Evolutionary conservation across 202 grass and related monocot genomes (phyloP), one percentile per base, ranked within the genome.

Genomic region (Setaria italica): DNA sequence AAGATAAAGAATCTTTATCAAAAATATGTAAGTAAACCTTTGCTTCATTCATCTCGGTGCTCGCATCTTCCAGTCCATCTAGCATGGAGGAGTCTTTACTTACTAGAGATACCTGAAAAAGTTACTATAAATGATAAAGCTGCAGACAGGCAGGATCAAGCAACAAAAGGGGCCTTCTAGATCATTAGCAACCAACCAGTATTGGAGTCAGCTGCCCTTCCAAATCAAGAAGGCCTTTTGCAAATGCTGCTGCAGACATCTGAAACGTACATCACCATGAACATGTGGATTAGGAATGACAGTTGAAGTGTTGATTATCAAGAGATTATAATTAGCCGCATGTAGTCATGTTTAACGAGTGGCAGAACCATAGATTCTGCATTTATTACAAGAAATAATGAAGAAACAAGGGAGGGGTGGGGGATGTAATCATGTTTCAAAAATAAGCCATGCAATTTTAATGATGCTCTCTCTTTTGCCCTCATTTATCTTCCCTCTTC

Each of bases 241-340:
- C 97, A 96, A 99, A 99, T 85, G 97, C 97, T 73, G 97, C 93
- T 68, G 97, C 97, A 74, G 97, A 99, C 97, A 99, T 99, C 97
- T 99, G 87, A 77, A 51, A 64, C 50, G 47, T 45, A 78, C 43
- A 88, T 39, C 33, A 67, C 72, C 35, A 58, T 84, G 58, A 85
- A 72, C 19, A 84, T 65, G 45, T 64, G 10, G 64, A 57, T 84
- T 29, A 57, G 33, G 39, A 78, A 72, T 37, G 64, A 62, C 45
- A 35, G 67, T 83, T 51, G 33, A 39, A 39, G 37, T 45, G 43
- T 45, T 45, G 43, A 45, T 68, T 84, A 67, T 62, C 19, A 84
- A 17, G 35, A 84, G 86, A 79, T 56, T 9, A 66, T 14, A 48
- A 2, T 57, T 79, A 29, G 66, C 46, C 39, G 63, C 47, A 73